A percentile compares a stretch with the other conserved stretches of the same genome.
phyloP scores from a whole-genome alignment of 2,329 filamentous ascomycete genomes.

The Aureobasidium pullulans region DNA sequence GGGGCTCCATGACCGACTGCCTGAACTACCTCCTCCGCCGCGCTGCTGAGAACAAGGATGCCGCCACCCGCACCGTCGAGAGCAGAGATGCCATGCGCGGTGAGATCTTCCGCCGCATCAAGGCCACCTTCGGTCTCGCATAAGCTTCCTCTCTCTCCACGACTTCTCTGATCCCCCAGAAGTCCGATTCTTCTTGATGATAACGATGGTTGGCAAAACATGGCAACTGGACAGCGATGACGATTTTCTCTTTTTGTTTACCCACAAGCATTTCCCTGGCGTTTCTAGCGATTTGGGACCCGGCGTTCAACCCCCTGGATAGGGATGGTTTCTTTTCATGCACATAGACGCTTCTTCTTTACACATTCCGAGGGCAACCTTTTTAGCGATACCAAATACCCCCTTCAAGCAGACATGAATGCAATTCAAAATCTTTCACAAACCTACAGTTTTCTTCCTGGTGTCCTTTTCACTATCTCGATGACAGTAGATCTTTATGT shows the following conservation, averaged over 20 bases:
- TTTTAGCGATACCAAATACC: background rate
- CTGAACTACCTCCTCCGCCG: slow-evolving; percentile 62
- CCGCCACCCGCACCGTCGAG: slow-evolving; percentile 47
- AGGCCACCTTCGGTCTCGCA: slow-evolving; percentile 16
- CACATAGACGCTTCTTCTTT: slow-evolving; percentile 1
- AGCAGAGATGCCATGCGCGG: slow-evolving; percentile 44
- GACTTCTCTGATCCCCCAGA: no score
- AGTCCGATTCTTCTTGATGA: background rate
- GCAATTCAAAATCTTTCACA: background rate
- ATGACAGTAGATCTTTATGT: background rate
- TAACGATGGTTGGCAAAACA: background rate
- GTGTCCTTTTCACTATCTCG: background rate
- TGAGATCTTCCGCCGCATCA: slow-evolving; percentile 40
- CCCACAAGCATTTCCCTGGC: background rate
- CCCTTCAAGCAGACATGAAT: background rate
- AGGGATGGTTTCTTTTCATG: background rate
- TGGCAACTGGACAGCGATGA: background rate
- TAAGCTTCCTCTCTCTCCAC: background rate
- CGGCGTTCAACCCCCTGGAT: background rate
- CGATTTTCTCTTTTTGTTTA: background rate
- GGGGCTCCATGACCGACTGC: slow-evolving; percentile 61
- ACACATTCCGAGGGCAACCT: background rate
- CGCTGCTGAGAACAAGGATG: slow-evolving; percentile 57
- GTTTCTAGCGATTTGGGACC: background rate
- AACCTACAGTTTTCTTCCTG: no score